Evolutionary conservation across 2,329 filamentous ascomycete genomes (phyloP).

Genomic region (Colletotrichum sojae): DNA sequence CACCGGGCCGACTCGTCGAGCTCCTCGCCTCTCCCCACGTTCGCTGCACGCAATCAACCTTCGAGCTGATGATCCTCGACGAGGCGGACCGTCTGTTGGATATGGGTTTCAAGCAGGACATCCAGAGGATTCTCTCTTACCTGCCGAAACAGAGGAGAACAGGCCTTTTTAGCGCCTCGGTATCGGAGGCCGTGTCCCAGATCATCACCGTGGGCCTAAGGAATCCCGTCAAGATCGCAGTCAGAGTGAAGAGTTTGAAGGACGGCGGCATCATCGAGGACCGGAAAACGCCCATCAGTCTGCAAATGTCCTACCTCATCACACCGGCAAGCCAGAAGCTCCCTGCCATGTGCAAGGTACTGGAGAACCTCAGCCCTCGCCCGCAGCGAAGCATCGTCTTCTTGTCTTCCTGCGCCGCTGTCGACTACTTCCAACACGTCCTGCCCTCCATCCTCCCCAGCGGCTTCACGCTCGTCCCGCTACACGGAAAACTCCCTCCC

Average conservation of each 20-base stretch:
- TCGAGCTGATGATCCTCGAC: constrained; percentile 93
- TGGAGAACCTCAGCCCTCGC: constrained; percentile 77
- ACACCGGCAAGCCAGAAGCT: constrained; percentile 85
- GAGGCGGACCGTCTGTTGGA: constrained; percentile 95
- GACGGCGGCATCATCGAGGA: constrained; percentile 79
- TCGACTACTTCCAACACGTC: constrained; percentile 92
- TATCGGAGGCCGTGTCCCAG: constrained; percentile 95
- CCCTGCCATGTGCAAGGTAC: constrained; percentile 78
- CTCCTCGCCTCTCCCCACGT: constrained; percentile 89
- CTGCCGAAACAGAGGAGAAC: constrained; percentile 95
- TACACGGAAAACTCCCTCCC: constrained; percentile 93
- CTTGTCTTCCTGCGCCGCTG: constrained; percentile 91
- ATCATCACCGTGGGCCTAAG: constrained; percentile 92
- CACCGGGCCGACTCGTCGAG: constrained; percentile 90
- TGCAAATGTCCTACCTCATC: constrained; percentile 91
- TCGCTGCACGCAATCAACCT: constrained; percentile 88
- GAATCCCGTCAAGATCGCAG: constrained; percentile 94
- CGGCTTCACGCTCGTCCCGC: constrained; percentile 78
- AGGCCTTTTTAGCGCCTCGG: constrained; percentile 93
- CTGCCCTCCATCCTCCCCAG: constrained; percentile 80
- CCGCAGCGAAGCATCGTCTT: constrained; percentile 93
- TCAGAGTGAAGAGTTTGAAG: constrained; percentile 84
- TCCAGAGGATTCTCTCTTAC: constrained; percentile 86
- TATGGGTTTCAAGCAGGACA: constrained; percentile 91
- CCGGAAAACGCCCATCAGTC: constrained; percentile 88